Evolutionary conservation across 2,329 filamentous ascomycete species (phyloP).

Genomic region (Ampelomyces quisqualis): DNA sequence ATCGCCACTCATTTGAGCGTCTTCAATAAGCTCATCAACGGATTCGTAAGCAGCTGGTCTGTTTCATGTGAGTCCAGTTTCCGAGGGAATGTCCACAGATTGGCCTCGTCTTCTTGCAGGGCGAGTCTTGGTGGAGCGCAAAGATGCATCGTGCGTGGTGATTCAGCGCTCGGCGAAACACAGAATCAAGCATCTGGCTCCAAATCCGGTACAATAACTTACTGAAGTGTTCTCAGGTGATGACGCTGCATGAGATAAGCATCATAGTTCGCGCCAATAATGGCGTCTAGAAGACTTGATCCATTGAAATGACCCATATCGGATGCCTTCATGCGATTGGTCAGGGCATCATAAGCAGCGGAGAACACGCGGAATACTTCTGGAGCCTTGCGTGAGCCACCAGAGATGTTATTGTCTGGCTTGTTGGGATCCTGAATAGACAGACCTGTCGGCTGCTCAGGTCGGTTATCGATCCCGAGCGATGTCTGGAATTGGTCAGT

Average conservation of each 20-base stretch:
- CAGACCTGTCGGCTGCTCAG: conserved; percentile 58
- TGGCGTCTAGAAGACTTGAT: conserved; percentile 66
- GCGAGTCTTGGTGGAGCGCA: neutral
- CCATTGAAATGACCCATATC: conserved; percentile 19
- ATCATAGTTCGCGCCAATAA: conserved; percentile 77
- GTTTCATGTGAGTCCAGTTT: conserved; percentile 7
- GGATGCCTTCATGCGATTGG: conserved; percentile 55
- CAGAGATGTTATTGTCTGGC: conserved; percentile 81
- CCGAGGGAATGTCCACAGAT: no score
- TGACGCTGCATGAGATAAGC: conserved; percentile 70
- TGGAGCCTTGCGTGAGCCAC: conserved; percentile 71
- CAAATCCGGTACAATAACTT: conserved; percentile 19
- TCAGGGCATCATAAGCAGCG: conserved; percentile 43
- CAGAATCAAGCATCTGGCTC: neutral
- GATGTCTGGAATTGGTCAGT: no score
- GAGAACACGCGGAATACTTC: conserved; percentile 70
- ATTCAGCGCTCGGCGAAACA: neutral
- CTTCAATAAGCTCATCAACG: neutral
- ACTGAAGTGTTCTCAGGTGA: conserved; percentile 51
- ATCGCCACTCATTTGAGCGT: conserved; percentile 2
- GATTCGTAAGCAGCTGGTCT: conserved; percentile 4
- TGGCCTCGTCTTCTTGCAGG: neutral
- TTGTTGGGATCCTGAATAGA: conserved; percentile 93
- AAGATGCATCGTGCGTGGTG: no score
- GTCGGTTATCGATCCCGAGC: conserved; percentile 37